Evolutionary conservation across 2,329 filamentous ascomycete genomes (phyloP).

Genomic region (Metarhizium brunneum): DNA sequence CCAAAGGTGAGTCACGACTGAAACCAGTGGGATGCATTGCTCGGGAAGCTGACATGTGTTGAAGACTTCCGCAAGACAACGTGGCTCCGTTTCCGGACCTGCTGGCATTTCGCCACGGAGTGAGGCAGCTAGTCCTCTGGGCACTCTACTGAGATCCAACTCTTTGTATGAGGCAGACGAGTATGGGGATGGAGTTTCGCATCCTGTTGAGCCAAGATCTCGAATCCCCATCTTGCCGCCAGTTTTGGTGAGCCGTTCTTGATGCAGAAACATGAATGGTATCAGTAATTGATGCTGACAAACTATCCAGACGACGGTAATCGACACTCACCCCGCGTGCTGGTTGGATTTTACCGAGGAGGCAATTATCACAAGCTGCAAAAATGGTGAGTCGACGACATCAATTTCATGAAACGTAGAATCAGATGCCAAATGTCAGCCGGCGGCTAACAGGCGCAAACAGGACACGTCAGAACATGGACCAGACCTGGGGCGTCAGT

Average conservation of each 20-base stretch:
- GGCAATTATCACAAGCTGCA: constrained; percentile 85
- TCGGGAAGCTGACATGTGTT: neutral
- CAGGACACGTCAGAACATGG: constrained; percentile 71
- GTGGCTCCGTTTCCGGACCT: constrained; percentile 43
- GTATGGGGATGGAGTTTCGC: constrained; percentile 55
- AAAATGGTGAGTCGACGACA: constrained; percentile 57
- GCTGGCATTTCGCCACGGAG: constrained; percentile 40
- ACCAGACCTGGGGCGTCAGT: constrained; percentile 40
- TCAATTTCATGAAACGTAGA: no score
- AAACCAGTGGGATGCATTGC: neutral
- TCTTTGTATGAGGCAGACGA: constrained; percentile 52
- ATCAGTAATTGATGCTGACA: constrained; percentile 2
- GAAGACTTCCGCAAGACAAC: constrained; percentile 26
- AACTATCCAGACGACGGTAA: constrained; percentile 56
- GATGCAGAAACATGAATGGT: neutral
- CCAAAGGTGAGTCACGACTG: constrained; percentile 45
- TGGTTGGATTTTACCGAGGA: constrained; percentile 94
- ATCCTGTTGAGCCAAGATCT: constrained; percentile 76
- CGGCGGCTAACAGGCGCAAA: constrained; percentile 11
- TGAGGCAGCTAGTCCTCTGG: constrained; percentile 53
- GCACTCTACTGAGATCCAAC: constrained; percentile 56
- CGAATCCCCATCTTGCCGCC: constrained; percentile 81
- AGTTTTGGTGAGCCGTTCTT: constrained; percentile 58
- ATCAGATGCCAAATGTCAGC: constrained; percentile 6
- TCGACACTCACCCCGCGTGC: constrained; percentile 78